Evolutionary conservation across 805 yeast genomes (phyloP).

Genomic region (Metschnikowia arizonensis): DNA sequence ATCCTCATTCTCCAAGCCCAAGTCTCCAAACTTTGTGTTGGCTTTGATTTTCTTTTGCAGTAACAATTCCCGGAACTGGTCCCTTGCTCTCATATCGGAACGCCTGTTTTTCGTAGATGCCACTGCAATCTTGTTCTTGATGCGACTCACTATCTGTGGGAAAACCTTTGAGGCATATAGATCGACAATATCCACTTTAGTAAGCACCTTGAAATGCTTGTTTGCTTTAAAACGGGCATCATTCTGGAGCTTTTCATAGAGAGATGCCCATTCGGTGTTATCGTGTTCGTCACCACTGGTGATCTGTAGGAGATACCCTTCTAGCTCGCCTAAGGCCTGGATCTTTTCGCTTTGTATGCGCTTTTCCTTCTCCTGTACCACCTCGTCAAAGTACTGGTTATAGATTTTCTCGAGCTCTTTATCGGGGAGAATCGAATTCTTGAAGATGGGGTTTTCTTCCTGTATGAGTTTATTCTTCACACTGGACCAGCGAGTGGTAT

Average conservation of each 20-base stretch:
- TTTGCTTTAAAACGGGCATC: slow-evolving; percentile 58
- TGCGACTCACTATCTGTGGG: slow-evolving; percentile 22
- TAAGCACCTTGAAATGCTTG: slow-evolving; percentile 49
- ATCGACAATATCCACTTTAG: slow-evolving; percentile 56
- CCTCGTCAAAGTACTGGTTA: slow-evolving; percentile 41
- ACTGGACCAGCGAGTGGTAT: slow-evolving; percentile 63
- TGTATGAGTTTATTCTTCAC: slow-evolving; percentile 44
- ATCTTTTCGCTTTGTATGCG: slow-evolving; percentile 27
- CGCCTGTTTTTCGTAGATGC: slow-evolving; percentile 43
- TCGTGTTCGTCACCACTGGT: slow-evolving; percentile 27
- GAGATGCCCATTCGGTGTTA: slow-evolving; percentile 35
- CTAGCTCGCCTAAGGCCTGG: slow-evolving; percentile 52
- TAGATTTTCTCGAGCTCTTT: slow-evolving; percentile 53
- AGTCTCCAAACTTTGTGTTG: slow-evolving; percentile 55
- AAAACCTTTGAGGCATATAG: slow-evolving; percentile 42
- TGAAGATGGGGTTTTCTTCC: slow-evolving; percentile 64
- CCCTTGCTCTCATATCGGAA: slow-evolving; percentile 63
- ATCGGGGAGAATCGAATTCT: slow-evolving; percentile 56
- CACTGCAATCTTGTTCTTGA: slow-evolving; percentile 21
- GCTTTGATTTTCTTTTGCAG: slow-evolving; percentile 39
- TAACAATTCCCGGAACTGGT: slow-evolving; percentile 49
- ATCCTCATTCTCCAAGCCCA: slow-evolving; percentile 51
- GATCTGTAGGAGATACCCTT: slow-evolving; percentile 44
- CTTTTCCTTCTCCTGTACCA: slow-evolving; percentile 31
- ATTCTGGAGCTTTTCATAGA: slow-evolving; percentile 31